A percentile compares a stretch with the other conserved stretches of the same genome.
Conservation (phyloP, 1,139 yeast species). For the Kurtzmaniella quercitrusa region DNA sequence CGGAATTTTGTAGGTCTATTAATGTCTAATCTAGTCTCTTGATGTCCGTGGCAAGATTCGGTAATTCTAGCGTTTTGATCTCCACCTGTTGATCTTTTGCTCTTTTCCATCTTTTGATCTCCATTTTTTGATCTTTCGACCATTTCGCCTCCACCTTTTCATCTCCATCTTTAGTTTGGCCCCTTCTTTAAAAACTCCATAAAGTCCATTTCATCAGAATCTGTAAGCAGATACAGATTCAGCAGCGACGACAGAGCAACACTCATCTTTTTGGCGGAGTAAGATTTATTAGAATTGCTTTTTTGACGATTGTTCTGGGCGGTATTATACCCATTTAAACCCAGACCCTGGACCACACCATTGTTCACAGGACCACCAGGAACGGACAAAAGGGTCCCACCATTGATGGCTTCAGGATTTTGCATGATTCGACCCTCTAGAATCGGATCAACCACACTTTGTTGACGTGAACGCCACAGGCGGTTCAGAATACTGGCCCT, state of each 20-base stretch:
- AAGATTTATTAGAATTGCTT: background rate
- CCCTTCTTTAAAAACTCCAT: constrained; percentile 45
- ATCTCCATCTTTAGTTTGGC: constrained; percentile 17
- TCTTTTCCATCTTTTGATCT: no score
- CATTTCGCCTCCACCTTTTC: background rate
- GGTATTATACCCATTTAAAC: background rate
- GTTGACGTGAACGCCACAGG: constrained; percentile 5
- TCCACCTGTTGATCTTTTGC: no score
- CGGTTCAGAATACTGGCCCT: constrained; percentile 4
- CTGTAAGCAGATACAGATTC: constrained; percentile 11
- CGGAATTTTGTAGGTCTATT: no score
- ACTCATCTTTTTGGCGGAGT: background rate
- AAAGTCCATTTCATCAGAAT: constrained; percentile 43
- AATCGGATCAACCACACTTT: constrained; percentile 5
- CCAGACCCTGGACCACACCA: background rate
- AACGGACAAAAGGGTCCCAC: constrained; percentile 5
- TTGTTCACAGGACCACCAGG: constrained; percentile 11
- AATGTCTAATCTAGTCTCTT: no score
- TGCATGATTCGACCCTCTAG: constrained; percentile 9
- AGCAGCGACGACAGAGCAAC: background rate
- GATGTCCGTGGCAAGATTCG: no score
- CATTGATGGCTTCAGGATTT: constrained; percentile 8
- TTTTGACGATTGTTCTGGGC: background rate
- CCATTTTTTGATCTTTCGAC: no score
- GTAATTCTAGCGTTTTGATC: no score